Percentiles rank a stretch among this genome's conserved stretches.
These are phyloP conservation scores for Urtica urens DNA, from an alignment of 306 rosid genomes.

Conservation along the genomic window DNA sequence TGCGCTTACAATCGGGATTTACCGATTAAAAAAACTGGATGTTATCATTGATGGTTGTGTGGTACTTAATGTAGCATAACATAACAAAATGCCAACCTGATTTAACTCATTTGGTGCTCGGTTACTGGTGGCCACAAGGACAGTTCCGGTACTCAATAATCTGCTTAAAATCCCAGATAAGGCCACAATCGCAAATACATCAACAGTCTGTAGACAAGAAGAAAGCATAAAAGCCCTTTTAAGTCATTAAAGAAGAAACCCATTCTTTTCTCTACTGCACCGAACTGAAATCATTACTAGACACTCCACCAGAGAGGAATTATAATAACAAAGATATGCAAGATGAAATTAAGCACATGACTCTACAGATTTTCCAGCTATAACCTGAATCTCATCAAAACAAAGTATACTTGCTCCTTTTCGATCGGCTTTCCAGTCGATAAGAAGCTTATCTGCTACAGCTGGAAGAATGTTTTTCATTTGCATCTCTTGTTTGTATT, in stretches of 20 bases:
- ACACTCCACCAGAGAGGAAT: background rate
- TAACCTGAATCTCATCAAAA: constrained; percentile 94
- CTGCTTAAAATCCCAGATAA: constrained; percentile 97
- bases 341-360: no score
- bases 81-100: constrained; percentile 46
- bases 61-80: no score
- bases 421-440: constrained; percentile 42
- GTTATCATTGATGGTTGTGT: no score
- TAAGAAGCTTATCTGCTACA: constrained; percentile 74
- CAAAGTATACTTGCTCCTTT: constrained; percentile 88
- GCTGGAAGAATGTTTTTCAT: constrained; percentile 87
- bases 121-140: constrained; percentile 92
- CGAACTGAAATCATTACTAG: no score
- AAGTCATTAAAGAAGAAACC: constrained; percentile 23
- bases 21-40: no score
- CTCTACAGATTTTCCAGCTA: no score
- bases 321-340: no score
- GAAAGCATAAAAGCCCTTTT: constrained; percentile 22
- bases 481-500: constrained; percentile 72
- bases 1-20: no score
- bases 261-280: no score
- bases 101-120: constrained; percentile 86
- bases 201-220: constrained; percentile 87
- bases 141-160: constrained; percentile 80
- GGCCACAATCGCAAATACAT: constrained; percentile 98